Evolutionary conservation across 176 grass and related monocot genomes (phyloP).

Genomic region (Pontederia crassipes): DNA sequence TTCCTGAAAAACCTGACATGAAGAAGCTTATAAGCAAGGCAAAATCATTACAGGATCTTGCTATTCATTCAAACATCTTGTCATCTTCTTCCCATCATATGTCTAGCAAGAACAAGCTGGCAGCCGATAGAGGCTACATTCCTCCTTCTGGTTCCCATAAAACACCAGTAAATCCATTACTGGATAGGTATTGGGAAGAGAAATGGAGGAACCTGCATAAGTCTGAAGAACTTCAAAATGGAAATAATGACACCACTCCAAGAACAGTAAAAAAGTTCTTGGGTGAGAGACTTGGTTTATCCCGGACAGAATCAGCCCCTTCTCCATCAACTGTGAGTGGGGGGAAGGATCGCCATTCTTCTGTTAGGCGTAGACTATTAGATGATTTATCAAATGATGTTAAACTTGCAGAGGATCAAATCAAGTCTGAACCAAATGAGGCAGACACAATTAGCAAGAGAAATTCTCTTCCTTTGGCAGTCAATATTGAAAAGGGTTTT

Average conservation of each 20-base stretch:
- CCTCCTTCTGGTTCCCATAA: slow-evolving; percentile 17
- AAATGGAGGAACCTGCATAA: slow-evolving; percentile 79
- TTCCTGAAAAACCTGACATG: slow-evolving; percentile 59
- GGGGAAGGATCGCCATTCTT: slow-evolving; percentile 22
- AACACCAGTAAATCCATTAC: slow-evolving; percentile 39
- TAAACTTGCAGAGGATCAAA: slow-evolving; percentile 21
- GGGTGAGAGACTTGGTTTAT: slow-evolving; percentile 42
- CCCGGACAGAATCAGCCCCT: slow-evolving; percentile 62
- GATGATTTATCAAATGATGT: slow-evolving; percentile 25
- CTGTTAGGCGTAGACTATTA: slow-evolving; percentile 62
- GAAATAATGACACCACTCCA: slow-evolving; percentile 28
- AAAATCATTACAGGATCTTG: slow-evolving; percentile 48
- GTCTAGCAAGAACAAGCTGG: slow-evolving; percentile 26
- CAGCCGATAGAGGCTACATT: slow-evolving; percentile 30
- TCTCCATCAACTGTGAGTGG: slow-evolving; percentile 25
- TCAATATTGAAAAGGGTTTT: slow-evolving; percentile 1
- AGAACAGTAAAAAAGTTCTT: slow-evolving; percentile 45
- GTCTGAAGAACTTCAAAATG: slow-evolving; percentile 29
- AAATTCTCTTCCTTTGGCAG: slow-evolving; percentile 14
- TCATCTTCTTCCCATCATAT: slow-evolving; percentile 19
- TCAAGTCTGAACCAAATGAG: slow-evolving; percentile 33
- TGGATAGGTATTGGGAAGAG: slow-evolving; percentile 91
- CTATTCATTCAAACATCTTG: slow-evolving; percentile 47
- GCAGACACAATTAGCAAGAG: slow-evolving; percentile 21
- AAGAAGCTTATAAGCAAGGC: slow-evolving; percentile 77